These are phyloP conservation scores for Tuber calosporum DNA, from an alignment of 495 filamentous ascomycete genomes.

Conservation along the genomic window DNA sequence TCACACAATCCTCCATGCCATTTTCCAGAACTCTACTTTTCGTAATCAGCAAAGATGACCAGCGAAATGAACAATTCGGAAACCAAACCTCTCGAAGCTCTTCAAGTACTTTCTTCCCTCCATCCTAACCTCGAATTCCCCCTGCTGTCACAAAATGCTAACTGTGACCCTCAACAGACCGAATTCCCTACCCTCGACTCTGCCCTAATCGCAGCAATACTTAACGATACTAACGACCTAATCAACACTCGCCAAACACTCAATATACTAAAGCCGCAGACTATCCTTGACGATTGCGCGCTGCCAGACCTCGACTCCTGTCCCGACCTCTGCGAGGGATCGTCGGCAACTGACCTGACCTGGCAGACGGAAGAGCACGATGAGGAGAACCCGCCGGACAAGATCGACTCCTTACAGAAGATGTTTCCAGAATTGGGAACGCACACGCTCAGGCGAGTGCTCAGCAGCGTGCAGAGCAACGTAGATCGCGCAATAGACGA, in stretches of 20 bases:
- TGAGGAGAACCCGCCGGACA: constrained; percentile 43
- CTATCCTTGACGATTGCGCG: constrained; percentile 27
- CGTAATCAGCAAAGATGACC: constrained; percentile 27
- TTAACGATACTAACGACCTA: constrained; percentile 29
- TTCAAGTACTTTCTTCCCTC: constrained; percentile 20
- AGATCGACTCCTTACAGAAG: constrained; percentile 51
- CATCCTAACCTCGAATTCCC: neutral
- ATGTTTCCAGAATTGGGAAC: constrained; percentile 64
- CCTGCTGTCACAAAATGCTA: neutral
- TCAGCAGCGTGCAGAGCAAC: constrained; percentile 59
- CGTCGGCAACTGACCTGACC: constrained; percentile 26
- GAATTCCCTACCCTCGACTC: constrained; percentile 35
- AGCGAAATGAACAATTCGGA: constrained; percentile 33
- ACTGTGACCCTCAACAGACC: constrained; percentile 16
- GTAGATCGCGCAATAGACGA: constrained; percentile 69
- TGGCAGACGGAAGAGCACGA: constrained; percentile 34
- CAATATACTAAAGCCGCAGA: constrained; percentile 18
- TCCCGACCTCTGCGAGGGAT: constrained; percentile 18
- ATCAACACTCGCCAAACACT: constrained; percentile 17
- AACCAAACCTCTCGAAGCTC: constrained; percentile 20
- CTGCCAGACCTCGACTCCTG: constrained; percentile 19
- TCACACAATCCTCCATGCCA: constrained; percentile 26
- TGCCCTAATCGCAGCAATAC: constrained; percentile 36
- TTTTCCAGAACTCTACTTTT: constrained; percentile 28
- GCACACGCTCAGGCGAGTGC: constrained; percentile 56